Base-by-base conservation (phyloP, 2,329 filamentous ascomycete species). In the Colletotrichum kahawae region DNA sequence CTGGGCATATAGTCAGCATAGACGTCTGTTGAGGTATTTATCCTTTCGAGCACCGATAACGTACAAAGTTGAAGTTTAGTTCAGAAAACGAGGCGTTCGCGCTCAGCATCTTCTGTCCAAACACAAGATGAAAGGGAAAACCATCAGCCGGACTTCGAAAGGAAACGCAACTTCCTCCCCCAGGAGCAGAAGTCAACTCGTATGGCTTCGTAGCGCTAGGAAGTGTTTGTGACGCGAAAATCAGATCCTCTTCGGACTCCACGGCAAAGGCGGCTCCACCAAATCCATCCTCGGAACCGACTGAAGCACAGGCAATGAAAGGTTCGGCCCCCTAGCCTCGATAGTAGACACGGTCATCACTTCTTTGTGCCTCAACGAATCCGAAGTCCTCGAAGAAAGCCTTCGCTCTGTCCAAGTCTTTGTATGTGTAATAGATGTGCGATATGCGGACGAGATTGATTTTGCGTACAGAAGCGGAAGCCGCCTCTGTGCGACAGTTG, bases 261-360 rank as follows among this genome's bases (percentile, higher is more conserved):
- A 93, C 92, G 38, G 88, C 88, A 76, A 91, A 93, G 2, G 87
- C 90, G 0, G 88, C 86, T 4, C 92, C 92, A 9, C 88, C 86
- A 79, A 93, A 93, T 70, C 86, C 83, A 72, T 89, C 83, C 79
- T 86, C 82, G 67, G 82, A 79, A 3, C 88, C 86, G 63, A 84
- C 83, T 74, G 86, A 85, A 62, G 90, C 87, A 77, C 90, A 91
- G 59, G 92, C 86, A 4, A 92, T 83, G 80, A 91, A 93, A 13
- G 90, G 90, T 77, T 93, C 91, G 9, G 83, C 83, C 13, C 92
- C 91, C 78, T 92, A 93, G 21, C 92, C 92, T 48, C 90, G 88
- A 81, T 88, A 92, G 84, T 90, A 93, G 36, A 90, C 88, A 71
- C 83, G 86, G 60, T 87, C 82, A 31, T 83, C 85, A 3, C 80